Percentiles rank a stretch among this genome's conserved stretches.
phyloP scores from a whole-genome alignment of 164 flowering plant species.

The Paratinospora sagittata region DNA sequence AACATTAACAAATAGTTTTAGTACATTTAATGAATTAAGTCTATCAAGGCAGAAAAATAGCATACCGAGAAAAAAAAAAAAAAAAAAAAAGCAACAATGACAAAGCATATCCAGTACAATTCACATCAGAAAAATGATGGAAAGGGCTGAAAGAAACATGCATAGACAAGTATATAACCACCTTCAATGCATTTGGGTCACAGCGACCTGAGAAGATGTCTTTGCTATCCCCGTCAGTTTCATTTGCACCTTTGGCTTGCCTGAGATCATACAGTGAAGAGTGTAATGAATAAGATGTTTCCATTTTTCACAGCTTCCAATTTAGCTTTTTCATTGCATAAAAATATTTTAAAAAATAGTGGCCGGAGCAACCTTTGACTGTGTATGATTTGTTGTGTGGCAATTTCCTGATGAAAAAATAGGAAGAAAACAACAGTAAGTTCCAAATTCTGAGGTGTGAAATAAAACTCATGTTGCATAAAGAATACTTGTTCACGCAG shows the following conservation, averaged over 20 bases:
- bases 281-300: not conserved
- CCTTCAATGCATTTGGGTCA: conserved; percentile 83
- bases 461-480: not conserved
- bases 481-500: conserved; percentile 67
- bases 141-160: not conserved
- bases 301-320: no score
- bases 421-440: not conserved
- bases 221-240: conserved; percentile 29
- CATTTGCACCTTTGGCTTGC: conserved; percentile 39
- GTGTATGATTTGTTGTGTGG: conserved; percentile 60
- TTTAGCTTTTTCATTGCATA: no score
- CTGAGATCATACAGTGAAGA: conserved; percentile 27
- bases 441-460: not conserved
- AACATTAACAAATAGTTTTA: conserved; percentile 5
- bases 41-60: not conserved
- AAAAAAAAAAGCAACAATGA: no score
- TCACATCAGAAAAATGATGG: conserved; percentile 1
- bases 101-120: not conserved
- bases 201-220: conserved; percentile 66
- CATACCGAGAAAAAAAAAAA: no score
- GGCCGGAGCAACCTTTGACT: conserved; percentile 51
- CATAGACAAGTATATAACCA: conserved; percentile 14
- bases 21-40: not conserved
- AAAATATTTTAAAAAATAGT: not conserved
- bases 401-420: conserved; percentile 51